A percentile compares a stretch with the other conserved stretches of the same genome.
phyloP scores from a whole-genome alignment of 2,329 filamentous ascomycete genomes.

The Sordariomycetes sp. region DNA sequence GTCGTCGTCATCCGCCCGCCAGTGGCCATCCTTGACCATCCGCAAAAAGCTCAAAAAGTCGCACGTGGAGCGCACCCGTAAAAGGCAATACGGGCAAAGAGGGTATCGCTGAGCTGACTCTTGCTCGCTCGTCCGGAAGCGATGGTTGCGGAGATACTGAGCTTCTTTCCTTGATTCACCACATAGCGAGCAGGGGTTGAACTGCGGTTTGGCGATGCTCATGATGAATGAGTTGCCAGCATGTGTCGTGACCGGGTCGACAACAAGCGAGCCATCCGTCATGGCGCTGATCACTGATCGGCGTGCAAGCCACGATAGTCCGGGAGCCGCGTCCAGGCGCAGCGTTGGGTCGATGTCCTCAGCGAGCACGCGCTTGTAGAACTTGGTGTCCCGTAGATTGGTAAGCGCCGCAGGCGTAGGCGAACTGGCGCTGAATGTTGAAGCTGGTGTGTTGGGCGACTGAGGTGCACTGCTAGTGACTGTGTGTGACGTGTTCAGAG shows the following conservation, averaged over 20 bases:
- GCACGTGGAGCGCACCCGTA: constrained; percentile 75
- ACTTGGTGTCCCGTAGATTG: constrained; percentile 79
- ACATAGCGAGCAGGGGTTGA: constrained; percentile 74
- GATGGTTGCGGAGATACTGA: constrained; percentile 67
- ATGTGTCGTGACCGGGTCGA: constrained; percentile 69
- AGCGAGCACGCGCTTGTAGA: constrained; percentile 80
- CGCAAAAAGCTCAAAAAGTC: constrained; percentile 88
- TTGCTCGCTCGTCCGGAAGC: constrained; percentile 81
- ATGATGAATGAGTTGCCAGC: constrained; percentile 34
- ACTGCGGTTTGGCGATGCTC: constrained; percentile 40
- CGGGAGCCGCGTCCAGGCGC: constrained; percentile 79
- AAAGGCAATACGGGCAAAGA: constrained; percentile 80
- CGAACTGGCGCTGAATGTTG: constrained; percentile 35
- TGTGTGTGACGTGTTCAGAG: constrained; percentile 39
- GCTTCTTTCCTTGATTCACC: constrained; percentile 70
- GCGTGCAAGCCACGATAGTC: constrained; percentile 86
- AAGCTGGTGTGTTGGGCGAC: constrained; percentile 50
- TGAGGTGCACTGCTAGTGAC: constrained; percentile 44
- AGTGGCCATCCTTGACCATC: constrained; percentile 87
- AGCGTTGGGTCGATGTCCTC: constrained; percentile 95
- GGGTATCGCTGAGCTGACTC: constrained; percentile 84
- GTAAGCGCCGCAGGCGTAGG: constrained; percentile 31
- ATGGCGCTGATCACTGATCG: constrained; percentile 77
- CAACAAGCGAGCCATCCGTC: constrained; percentile 74
- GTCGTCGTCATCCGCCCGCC: constrained; percentile 73